Evolutionary conservation across 225 moss, liverwort and hornwort genomes (phyloP).

Genomic region (Takakia lepidozioides): DNA sequence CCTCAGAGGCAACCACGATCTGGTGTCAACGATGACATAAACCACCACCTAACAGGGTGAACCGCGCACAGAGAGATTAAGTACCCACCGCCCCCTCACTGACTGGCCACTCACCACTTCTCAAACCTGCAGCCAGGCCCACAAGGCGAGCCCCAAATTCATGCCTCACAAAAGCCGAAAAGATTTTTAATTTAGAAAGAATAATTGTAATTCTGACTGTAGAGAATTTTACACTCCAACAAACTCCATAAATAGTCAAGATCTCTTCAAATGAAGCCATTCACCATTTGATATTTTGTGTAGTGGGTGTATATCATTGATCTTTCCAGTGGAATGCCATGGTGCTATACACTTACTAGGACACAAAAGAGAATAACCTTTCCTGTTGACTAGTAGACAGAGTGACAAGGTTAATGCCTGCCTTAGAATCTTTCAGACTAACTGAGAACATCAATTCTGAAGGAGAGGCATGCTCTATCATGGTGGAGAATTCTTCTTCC

Average conservation of each 20-base stretch:
- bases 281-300: not conserved
- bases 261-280: too few species aligned
- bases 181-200: too few species aligned
- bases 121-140: slow-evolving; percentile 27
- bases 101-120: slow-evolving; percentile 8
- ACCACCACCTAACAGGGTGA: slow-evolving; percentile 69
- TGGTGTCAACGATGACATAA: slow-evolving; percentile 58
- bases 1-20: slow-evolving; percentile 66
- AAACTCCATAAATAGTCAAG: too few species aligned
- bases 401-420: slow-evolving; percentile 4
- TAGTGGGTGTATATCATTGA: not conserved
- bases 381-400: too few species aligned
- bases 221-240: too few species aligned
- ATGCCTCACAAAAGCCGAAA: too few species aligned
- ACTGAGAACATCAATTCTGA: slow-evolving; percentile 39
- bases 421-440: slow-evolving; percentile 59
- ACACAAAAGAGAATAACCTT: not conserved
- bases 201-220: too few species aligned
- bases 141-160: too few species aligned
- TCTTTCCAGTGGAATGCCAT: not conserved
- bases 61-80: slow-evolving; percentile 17
- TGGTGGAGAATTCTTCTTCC: slow-evolving; percentile 23
- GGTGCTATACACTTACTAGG: too few species aligned
- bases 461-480: slow-evolving; percentile 11
- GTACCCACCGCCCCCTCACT: slow-evolving; percentile 17